These are phyloP conservation scores for Colletotrichum simmondsii DNA, from an alignment of 2,329 filamentous ascomycete genomes.

Conservation along the genomic window DNA sequence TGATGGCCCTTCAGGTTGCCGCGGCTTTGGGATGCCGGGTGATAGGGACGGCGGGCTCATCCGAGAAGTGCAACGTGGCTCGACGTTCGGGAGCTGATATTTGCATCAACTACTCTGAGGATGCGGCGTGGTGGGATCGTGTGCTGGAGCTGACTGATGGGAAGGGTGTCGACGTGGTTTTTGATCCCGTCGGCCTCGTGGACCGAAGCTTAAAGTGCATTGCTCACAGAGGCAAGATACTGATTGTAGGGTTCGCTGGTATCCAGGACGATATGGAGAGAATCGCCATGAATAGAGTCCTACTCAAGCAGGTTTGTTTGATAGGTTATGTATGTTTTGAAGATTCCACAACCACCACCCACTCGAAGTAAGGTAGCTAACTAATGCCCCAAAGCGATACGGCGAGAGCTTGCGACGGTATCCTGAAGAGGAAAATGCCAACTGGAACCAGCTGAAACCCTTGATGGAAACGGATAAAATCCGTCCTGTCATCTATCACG, in stretches of 20 bases:
- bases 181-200: constrained; percentile 68
- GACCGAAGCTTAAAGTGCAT: constrained; percentile 64
- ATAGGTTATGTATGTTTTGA: constrained; percentile 59
- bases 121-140: constrained; percentile 58
- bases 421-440: constrained; percentile 56
- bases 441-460: constrained; percentile 62
- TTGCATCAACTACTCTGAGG: constrained; percentile 52
- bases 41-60: constrained; percentile 61
- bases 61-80: constrained; percentile 55
- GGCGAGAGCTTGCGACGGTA: constrained; percentile 64
- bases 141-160: constrained; percentile 59
- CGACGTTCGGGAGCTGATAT: constrained; percentile 50
- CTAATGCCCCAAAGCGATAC: constrained; percentile 55
- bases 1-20: constrained; percentile 67
- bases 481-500: constrained; percentile 61
- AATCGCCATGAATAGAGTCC: constrained; percentile 63
- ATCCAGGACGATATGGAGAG: constrained; percentile 63
- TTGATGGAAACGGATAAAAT: constrained; percentile 59
- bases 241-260: constrained; percentile 70
- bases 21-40: constrained; percentile 63
- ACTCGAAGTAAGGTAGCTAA: not conserved
- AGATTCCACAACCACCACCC: not conserved
- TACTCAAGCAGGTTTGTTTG: constrained; percentile 63
- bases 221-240: constrained; percentile 62
- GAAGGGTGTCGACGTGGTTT: constrained; percentile 66